Evolutionary conservation across 2,329 filamentous ascomycete genomes (phyloP).

Genomic region (Neoscytalidium dimidiatum): DNA sequence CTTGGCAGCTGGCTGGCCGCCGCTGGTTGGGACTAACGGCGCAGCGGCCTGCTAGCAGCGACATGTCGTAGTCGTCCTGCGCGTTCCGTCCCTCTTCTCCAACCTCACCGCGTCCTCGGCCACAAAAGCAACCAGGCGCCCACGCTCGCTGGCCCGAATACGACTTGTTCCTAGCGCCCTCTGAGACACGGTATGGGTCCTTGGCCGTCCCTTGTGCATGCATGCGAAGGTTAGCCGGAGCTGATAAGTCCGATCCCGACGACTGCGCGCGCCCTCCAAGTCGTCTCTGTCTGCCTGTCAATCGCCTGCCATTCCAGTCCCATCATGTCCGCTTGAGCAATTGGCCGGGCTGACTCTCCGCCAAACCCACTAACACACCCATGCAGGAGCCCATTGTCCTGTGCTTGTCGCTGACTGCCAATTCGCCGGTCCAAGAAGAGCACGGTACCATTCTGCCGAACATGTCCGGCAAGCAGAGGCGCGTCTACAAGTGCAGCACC

Average conservation of each 20-base stretch:
- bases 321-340: neutral
- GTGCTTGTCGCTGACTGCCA: neutral
- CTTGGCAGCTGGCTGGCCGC: constrained; percentile 9
- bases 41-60: neutral
- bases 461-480: constrained; percentile 14
- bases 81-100: neutral
- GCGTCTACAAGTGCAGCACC: constrained; percentile 28
- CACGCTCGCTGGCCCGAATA: neutral
- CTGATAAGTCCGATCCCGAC: constrained; percentile 3
- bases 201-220: neutral
- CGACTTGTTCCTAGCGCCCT: neutral
- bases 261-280: constrained; percentile 6
- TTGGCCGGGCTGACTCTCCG: neutral
- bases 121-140: neutral
- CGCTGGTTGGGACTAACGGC: constrained; percentile 13
- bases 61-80: constrained; percentile 9
- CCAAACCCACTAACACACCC: neutral
- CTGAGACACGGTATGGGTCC: constrained; percentile 12
- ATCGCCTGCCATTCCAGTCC: neutral
- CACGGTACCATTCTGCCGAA: neutral
- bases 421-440: neutral
- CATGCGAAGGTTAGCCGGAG: neutral
- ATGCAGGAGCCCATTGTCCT: neutral
- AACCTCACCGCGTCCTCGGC: neutral
- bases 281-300: neutral